phyloP scores from a whole-genome alignment of 495 filamentous ascomycete species.

The Penicillium verhagenii region DNA sequence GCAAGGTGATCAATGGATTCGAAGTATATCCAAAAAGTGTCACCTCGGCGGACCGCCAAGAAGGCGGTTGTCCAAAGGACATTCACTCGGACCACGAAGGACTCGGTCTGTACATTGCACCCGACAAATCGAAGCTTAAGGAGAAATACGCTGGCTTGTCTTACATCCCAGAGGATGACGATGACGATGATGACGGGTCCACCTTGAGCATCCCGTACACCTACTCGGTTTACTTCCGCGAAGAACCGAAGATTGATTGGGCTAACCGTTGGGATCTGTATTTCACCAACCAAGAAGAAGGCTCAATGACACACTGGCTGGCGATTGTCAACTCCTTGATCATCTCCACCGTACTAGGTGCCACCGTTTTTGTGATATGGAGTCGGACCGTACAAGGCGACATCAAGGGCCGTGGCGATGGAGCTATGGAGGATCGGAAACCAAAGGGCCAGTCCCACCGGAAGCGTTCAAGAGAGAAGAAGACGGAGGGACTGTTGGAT shows the following conservation, averaged over 20 bases:
- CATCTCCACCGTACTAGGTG: constrained; percentile 78
- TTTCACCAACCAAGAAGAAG: constrained; percentile 87
- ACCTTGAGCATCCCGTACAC: constrained; percentile 81
- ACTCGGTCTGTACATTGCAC: constrained; percentile 66
- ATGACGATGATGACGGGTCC: constrained; percentile 63
- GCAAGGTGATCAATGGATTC: constrained; percentile 86
- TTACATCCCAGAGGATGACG: constrained; percentile 54
- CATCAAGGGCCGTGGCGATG: constrained; percentile 69
- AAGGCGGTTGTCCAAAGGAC: constrained; percentile 64
- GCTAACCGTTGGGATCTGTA: constrained; percentile 87
- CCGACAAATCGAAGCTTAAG: constrained; percentile 57
- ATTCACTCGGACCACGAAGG: constrained; percentile 59
- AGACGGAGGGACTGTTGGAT: constrained; percentile 60
- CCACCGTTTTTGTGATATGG: constrained; percentile 83
- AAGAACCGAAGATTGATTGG: constrained; percentile 84
- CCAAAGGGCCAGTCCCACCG: constrained; percentile 48
- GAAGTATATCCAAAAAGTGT: constrained; percentile 92
- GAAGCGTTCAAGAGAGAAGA: constrained; percentile 54
- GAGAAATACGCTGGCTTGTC: constrained; percentile 59
- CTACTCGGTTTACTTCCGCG: constrained; percentile 90
- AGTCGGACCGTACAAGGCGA: constrained; percentile 79
- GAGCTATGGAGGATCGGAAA: constrained; percentile 67
- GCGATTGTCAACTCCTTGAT: constrained; percentile 89
- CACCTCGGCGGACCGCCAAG: constrained; percentile 56
- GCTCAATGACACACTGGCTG: constrained; percentile 84